Evolutionary conservation across 306 rosid species (phyloP).

Genomic region (Medicago arabica): DNA sequence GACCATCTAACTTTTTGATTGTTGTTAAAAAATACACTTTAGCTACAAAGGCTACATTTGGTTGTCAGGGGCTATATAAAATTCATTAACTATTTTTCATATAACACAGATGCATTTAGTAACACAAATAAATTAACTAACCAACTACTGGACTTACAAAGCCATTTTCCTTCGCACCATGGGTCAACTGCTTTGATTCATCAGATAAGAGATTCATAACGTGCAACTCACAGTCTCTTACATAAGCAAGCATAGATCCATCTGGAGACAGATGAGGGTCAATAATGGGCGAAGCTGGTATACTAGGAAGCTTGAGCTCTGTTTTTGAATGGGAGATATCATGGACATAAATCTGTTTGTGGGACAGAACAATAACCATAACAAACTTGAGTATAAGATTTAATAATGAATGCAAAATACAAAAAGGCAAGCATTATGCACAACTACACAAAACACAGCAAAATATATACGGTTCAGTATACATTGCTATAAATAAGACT

Average conservation of each 20-base stretch:
- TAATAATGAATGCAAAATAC: not conserved
- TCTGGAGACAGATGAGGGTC: conserved; percentile 95
- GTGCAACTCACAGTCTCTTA: conserved; percentile 75
- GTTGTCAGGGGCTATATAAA: conserved; percentile 16
- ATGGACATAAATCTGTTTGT: conserved; percentile 79
- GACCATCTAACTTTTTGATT: conserved; percentile 29
- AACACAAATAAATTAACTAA: conserved; percentile 20
- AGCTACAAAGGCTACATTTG: conserved; percentile 12
- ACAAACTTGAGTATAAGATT: conserved; percentile 36
- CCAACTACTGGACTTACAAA: conserved; percentile 58
- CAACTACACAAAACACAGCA: too few relatives aligned
- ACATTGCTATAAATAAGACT: too few relatives aligned
- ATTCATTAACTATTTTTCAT: conserved; percentile 20
- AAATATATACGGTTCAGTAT: too few relatives aligned
- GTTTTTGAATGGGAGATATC: conserved; percentile 67
- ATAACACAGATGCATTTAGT: conserved; percentile 22
- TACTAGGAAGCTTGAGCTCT: conserved; percentile 78
- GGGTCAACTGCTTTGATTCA: conserved; percentile 78
- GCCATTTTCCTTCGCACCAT: conserved; percentile 65
- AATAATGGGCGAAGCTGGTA: conserved; percentile 69
- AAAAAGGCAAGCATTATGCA: too few relatives aligned
- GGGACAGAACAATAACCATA: conserved; percentile 39
- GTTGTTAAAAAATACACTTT: conserved; percentile 14
- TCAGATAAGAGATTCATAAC: conserved; percentile 65
- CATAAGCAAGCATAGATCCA: conserved; percentile 81